Conservation (phyloP, 2,329 filamentous ascomycete species). For the Delphinella strobiligena region DNA sequence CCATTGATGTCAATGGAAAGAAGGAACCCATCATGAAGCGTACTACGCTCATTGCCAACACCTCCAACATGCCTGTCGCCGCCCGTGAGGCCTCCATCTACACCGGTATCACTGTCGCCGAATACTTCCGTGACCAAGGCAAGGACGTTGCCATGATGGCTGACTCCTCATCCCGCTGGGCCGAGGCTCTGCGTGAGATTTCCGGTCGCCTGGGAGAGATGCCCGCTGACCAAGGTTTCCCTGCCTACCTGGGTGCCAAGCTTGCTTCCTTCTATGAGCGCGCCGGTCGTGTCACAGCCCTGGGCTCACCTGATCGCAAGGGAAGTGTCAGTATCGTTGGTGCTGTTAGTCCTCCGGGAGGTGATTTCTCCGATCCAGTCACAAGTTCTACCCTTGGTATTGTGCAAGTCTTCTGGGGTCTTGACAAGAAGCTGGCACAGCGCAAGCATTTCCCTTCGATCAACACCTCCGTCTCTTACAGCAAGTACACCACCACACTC, state of each 20-base stretch:
- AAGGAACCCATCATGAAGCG: conserved; percentile 99
- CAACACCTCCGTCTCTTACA: conserved; percentile 90
- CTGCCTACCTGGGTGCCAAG: conserved; percentile 91
- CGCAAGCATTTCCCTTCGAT: conserved; percentile 98
- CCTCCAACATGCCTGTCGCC: conserved; percentile 98
- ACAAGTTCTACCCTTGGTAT: conserved; percentile 89
- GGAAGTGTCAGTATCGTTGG: conserved; percentile 97
- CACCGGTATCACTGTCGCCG: conserved; percentile 85
- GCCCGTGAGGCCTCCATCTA: conserved; percentile 98
- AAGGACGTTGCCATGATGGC: conserved; percentile 99
- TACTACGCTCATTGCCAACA: conserved; percentile 95
- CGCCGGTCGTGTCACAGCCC: conserved; percentile 72
- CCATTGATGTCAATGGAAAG: conserved; percentile 85
- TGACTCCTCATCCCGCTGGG: conserved; percentile 95
- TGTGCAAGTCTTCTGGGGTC: conserved; percentile 98
- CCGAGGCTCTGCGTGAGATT: conserved; percentile 95
- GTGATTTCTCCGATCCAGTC: conserved; percentile 98
- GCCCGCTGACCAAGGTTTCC: conserved; percentile 99
- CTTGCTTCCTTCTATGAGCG: conserved; percentile 98
- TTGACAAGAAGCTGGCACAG: conserved; percentile 98
- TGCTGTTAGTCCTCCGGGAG: conserved; percentile 91
- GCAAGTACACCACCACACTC: conserved; percentile 81
- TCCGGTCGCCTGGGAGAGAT: conserved; percentile 98
- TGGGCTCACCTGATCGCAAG: conserved; percentile 78
- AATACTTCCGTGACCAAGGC: conserved; percentile 95